phyloP scores from a whole-genome alignment of 805 yeast species.

The Isabelozyma pseudorhagii region DNA sequence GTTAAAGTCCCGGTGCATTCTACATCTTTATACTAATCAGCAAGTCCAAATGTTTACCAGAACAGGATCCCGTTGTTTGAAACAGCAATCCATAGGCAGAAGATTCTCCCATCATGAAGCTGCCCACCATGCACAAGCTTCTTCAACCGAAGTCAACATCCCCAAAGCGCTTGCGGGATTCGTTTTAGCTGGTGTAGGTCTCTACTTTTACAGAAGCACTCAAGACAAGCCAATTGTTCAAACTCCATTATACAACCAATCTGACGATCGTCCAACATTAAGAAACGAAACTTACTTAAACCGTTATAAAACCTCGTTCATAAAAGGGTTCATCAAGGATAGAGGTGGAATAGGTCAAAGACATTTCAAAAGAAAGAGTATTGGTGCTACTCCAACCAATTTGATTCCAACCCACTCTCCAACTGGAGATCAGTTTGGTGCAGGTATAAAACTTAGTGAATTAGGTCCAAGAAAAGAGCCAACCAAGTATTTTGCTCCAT shows the following conservation, averaged over 20 bases:
- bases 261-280: constrained; percentile 27
- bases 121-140: constrained; percentile 7
- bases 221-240: constrained; percentile 34
- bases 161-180: constrained; percentile 42
- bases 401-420: constrained; percentile 42
- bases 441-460: constrained; percentile 39
- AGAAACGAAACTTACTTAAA: constrained; percentile 36
- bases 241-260: constrained; percentile 35
- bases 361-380: constrained; percentile 33
- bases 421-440: constrained; percentile 38
- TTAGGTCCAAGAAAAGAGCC: constrained; percentile 47
- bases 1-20: background rate
- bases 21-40: too few species aligned
- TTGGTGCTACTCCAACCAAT: constrained; percentile 25
- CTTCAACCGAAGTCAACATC: constrained; percentile 32
- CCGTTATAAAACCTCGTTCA: constrained; percentile 40
- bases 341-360: constrained; percentile 45
- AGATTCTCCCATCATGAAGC: constrained; percentile 14
- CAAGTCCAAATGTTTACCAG: constrained; percentile 2
- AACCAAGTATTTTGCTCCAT: constrained; percentile 38
- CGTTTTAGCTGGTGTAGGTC: constrained; percentile 30
- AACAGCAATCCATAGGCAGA: constrained; percentile 2
- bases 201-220: constrained; percentile 29
- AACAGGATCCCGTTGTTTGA: background rate
- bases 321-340: constrained; percentile 40